Evolutionary conservation across 345 rosid genomes (phyloP), one percentile per base, ranked within the genome.

Genomic region (Citrus sp.): DNA sequence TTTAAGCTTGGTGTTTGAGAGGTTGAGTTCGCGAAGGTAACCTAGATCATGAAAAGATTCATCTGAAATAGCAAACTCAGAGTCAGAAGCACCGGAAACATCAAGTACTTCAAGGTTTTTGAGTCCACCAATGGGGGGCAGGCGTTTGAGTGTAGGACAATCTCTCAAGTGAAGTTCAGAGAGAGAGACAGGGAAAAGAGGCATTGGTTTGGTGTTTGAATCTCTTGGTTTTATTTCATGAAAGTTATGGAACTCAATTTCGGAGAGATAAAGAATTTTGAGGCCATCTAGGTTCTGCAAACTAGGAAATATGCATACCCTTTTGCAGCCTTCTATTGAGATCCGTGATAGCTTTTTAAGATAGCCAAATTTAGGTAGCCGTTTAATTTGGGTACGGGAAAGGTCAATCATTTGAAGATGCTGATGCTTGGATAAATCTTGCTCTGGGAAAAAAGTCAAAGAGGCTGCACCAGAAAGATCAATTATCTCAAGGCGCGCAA

Each of bases 341-440:
- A 87, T 80, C 25, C 77, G 62, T 6, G 28, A 79, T 83, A 92
- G 51, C 9, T 40, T 14, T 8, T 71, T 22, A 56, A 82, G 80
- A 7, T 27, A 62, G 8, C 78, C 79, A 69, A 90, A 82, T 72
- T 86, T 85, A 6, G 91, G 94, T 28, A 89, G 69, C 19, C 80
- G 59, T 65, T 37, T 77, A 71, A 92, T 73, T 9, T 67, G 76
- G 79, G 89, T 90, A 67, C 51, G 77, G 0, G 91, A 88, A 77
- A 92, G 83, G 75, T 90, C 85, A 37, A 89, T 83, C 38, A 73
- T 81, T 51, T 85, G 87, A 80, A 92, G 92, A 6, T 83, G 18
- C 34, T 0, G 21, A 49, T 89, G 87, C 4, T 60, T 12, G 5
- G 59, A 9, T 62, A 87, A 74, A 77, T 42, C 54, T 80, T 67